Evolutionary conservation across 192 early-diverging fungal species (phyloP).

Genomic region (Gigaspora rosea): DNA sequence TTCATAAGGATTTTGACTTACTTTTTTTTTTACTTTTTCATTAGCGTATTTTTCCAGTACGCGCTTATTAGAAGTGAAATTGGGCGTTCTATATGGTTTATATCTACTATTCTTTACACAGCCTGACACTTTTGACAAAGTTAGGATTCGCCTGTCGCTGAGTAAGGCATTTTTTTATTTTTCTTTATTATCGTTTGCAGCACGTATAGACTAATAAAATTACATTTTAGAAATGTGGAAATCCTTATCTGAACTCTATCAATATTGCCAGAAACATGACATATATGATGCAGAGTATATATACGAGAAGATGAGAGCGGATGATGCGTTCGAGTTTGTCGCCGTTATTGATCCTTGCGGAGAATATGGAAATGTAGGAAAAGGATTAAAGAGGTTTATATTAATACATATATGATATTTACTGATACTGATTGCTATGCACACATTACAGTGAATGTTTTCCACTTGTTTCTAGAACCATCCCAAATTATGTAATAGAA

Average conservation of each 20-base stretch:
- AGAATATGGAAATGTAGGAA: conserved; percentile 9
- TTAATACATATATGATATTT: too few relatives aligned
- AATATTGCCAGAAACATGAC: conserved; percentile 47
- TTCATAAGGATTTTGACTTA: neutral
- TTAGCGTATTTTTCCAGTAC: neutral
- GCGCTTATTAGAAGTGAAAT: conserved; percentile 41
- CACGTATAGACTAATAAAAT: neutral
- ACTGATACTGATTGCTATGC: too few relatives aligned
- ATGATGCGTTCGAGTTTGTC: conserved; percentile 51
- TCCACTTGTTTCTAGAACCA: too few relatives aligned
- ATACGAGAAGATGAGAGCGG: conserved; percentile 45
- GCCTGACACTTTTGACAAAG: conserved; percentile 53
- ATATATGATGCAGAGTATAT: conserved; percentile 48
- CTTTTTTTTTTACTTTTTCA: too few relatives aligned
- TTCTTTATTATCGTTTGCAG: neutral
- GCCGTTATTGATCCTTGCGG: conserved; percentile 33
- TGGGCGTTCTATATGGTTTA: conserved; percentile 54
- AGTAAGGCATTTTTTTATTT: conserved; percentile 9
- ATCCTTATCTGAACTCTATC: conserved; percentile 43
- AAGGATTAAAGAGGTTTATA: neutral
- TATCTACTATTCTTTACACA: conserved; percentile 61
- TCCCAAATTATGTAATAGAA: neutral
- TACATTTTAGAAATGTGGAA: conserved; percentile 42
- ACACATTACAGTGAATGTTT: too few relatives aligned
- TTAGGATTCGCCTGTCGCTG: conserved; percentile 49